Evolutionary conservation across 352 stramenopile genomes (phyloP), one percentile per base, ranked within the genome.

Genomic region (Aphanomyces astaci): DNA sequence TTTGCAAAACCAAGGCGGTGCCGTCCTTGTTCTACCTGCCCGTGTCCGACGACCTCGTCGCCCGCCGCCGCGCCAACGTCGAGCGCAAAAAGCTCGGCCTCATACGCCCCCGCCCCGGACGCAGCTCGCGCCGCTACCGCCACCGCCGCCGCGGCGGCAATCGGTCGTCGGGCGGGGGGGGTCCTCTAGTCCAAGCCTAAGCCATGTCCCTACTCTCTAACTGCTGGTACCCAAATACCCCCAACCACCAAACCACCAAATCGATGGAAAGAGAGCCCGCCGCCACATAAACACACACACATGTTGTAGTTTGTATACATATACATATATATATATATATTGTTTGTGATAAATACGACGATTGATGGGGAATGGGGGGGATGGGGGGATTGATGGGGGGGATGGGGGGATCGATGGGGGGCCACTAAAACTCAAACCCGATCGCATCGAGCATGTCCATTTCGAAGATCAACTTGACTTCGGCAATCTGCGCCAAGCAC

Each of bases 1-100:
- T 94, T 67, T 70, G 79, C 30, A 90, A 90, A 66, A 95, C 87
- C 1, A 73, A 80, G 55, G 84, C 83, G 28, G 89, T 88, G 63
- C 87, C 87, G 11, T 76, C 87, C 57, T 66, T 95, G 27, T 94
- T 91, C 75, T 95, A 89, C 70, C 69, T 94, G 48, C 84, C 87
- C 25, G 69, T 90, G 19, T 82, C 78, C 0, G 78, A 90, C 33
- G 81, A 90, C n/a, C 75, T 92, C 73, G 76, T 92, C 22, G 24
- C 62, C 22, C 19, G n/a, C 17, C 62, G 62, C 28, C 39, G 55
- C 13, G 49, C 27, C 1, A 60, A 43, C 25, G 10, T 52, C 28
- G 51, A 17, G n/a, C 24, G 17, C 22, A 45, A 78, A 65, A 57
- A 86, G 62, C 71, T 64, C 15, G 77, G 81, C 39, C 62, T 77